A percentile compares a stretch with the other conserved stretches of the same genome.
Evolutionary conservation across 1,139 yeast genomes (phyloP).

Genomic region (Kluyveromyces sp.): DNA sequence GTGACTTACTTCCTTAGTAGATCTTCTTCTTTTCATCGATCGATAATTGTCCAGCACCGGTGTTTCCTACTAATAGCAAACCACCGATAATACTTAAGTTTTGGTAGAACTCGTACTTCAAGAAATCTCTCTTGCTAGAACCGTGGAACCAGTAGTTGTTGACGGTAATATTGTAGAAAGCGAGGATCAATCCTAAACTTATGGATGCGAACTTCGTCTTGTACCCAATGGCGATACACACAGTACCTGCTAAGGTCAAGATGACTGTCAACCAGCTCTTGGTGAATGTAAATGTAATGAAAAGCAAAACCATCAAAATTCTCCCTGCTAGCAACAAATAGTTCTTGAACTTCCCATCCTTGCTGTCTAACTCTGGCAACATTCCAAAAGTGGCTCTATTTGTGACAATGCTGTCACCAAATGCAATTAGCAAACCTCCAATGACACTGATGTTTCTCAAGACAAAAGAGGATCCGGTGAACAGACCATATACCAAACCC

Average conservation of each 20-base stretch:
- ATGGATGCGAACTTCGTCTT: constrained; percentile 89
- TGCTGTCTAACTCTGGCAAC: constrained; percentile 70
- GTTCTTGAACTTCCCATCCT: constrained; percentile 68
- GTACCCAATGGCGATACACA: constrained; percentile 83
- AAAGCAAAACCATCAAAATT: constrained; percentile 73
- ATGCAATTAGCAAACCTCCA: constrained; percentile 86
- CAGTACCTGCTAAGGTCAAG: constrained; percentile 61
- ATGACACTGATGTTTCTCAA: constrained; percentile 83
- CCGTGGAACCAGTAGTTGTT: constrained; percentile 87
- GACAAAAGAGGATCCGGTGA: constrained; percentile 74
- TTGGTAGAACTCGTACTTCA: constrained; percentile 92
- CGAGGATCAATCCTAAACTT: constrained; percentile 62
- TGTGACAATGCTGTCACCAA: constrained; percentile 84
- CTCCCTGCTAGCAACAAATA: constrained; percentile 87
- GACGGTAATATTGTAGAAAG: constrained; percentile 67
- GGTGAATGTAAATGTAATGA: constrained; percentile 77
- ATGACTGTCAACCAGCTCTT: constrained; percentile 65
- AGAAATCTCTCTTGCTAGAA: constrained; percentile 69
- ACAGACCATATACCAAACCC: constrained; percentile 83
- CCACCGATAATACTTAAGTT: constrained; percentile 95
- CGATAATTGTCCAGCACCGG: constrained; percentile 94
- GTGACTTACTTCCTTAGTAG: constrained; percentile 36
- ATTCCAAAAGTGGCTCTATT: constrained; percentile 80
- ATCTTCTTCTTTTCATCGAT: constrained; percentile 95
- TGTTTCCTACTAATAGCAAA: constrained; percentile 76